Evolutionary conservation across 2,329 filamentous ascomycete species (phyloP).

Genomic region (Aspergillus sp.): DNA sequence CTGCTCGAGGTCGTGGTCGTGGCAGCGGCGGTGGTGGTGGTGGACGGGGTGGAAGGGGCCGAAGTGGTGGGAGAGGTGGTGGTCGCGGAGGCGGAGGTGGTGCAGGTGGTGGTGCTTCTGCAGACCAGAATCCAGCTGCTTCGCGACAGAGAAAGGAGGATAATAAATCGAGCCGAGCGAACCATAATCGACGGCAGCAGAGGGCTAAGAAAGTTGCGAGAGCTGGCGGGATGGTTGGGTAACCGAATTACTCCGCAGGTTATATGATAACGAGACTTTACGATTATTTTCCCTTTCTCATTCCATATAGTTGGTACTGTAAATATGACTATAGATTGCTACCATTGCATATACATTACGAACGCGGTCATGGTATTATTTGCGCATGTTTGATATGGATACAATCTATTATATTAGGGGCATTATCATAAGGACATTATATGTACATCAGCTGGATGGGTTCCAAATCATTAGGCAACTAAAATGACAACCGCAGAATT

Average conservation of each 20-base stretch:
- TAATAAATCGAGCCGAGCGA: slow-evolving; percentile 76
- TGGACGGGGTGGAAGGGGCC: slow-evolving; percentile 49
- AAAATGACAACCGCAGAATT: neutral
- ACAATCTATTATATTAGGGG: neutral
- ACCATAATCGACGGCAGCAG: slow-evolving; percentile 79
- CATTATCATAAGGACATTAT: slow-evolving; percentile 11
- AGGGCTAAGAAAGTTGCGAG: slow-evolving; percentile 62
- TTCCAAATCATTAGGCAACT: neutral
- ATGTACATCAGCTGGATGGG: neutral
- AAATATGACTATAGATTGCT: neutral
- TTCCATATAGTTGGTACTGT: neutral
- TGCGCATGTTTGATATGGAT: neutral
- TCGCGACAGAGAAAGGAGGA: slow-evolving; percentile 77
- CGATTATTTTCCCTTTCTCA: neutral
- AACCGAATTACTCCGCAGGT: neutral
- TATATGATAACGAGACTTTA: neutral
- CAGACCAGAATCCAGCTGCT: slow-evolving; percentile 69
- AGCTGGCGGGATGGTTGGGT: slow-evolving; percentile 46
- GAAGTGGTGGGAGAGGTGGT: slow-evolving; percentile 51
- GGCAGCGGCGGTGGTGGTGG: slow-evolving; percentile 51
- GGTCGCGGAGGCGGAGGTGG: slow-evolving; percentile 46
- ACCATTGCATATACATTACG: neutral
- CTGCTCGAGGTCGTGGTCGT: slow-evolving; percentile 49
- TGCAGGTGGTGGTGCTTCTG: slow-evolving; percentile 52
- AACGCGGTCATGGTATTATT: no score